Evolutionary conservation across 163 green algal species (phyloP).

Genomic region (Coccomyxa subellipsoidea): DNA sequence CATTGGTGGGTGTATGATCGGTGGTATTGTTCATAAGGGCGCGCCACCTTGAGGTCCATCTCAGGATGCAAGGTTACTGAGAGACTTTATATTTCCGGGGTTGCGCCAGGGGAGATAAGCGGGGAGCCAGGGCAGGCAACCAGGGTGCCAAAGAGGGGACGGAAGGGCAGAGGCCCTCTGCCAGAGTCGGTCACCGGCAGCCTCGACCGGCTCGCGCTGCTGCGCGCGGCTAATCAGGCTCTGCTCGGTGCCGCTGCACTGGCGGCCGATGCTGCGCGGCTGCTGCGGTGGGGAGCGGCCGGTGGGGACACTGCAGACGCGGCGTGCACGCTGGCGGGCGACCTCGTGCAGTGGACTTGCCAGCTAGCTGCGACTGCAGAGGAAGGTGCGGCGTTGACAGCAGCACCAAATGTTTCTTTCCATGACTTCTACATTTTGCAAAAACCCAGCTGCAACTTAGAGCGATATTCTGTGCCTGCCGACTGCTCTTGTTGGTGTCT

Average conservation of each 20-base stretch:
- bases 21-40: no score
- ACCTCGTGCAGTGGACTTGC: not conserved
- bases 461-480: no score
- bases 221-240: not conserved
- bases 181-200: not conserved
- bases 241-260: not conserved
- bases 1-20: no score
- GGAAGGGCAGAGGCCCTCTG: not conserved
- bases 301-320: not conserved
- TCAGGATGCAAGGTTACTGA: no score
- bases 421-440: no score
- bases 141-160: not conserved
- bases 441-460: no score
- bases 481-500: no score
- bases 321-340: not conserved
- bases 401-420: no score
- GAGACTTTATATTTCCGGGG: no score
- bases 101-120: not conserved
- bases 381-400: no score
- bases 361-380: not conserved
- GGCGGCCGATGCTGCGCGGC: not conserved
- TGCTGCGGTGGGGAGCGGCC: not conserved
- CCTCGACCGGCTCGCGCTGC: not conserved
- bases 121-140: not conserved
- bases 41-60: no score